Evolutionary conservation across 192 early-diverging fungal genomes (phyloP).

Genomic region (Gigaspora rosea): DNA sequence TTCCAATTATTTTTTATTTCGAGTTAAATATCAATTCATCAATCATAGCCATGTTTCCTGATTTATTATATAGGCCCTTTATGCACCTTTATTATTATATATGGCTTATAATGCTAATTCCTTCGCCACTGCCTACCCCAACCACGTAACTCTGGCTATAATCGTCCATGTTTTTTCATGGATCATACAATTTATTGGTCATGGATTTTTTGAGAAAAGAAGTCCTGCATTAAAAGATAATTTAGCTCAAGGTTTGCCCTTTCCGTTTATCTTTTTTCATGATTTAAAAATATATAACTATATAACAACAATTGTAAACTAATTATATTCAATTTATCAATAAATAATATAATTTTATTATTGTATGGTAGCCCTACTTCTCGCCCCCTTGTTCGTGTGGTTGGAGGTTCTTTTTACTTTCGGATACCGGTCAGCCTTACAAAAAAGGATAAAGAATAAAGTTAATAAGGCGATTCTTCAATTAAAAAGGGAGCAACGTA

Average conservation of each 20-base stretch:
- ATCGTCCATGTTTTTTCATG: constrained; percentile 72
- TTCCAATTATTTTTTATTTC: constrained; percentile 4
- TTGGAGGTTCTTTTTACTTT: constrained; percentile 79
- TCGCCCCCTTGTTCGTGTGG: constrained; percentile 95
- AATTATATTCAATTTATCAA: too few relatives aligned
- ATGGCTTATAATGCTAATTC: constrained; percentile 66
- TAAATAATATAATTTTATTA: too few relatives aligned
- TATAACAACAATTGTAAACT: too few relatives aligned
- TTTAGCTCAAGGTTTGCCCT: constrained; percentile 66
- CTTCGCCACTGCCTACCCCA: constrained; percentile 50
- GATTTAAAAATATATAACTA: too few relatives aligned
- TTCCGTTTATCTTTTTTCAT: neutral
- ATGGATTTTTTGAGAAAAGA: constrained; percentile 83
- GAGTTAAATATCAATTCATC: neutral
- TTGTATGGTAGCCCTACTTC: constrained; percentile 67
- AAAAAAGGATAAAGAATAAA: constrained; percentile 59
- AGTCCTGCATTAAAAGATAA: constrained; percentile 88
- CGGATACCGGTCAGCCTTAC: constrained; percentile 76
- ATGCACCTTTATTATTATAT: constrained; percentile 62
- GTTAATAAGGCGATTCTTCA: constrained; percentile 58
- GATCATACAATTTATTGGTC: constrained; percentile 90
- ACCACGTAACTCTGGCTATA: constrained; percentile 57
- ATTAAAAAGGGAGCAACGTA: constrained; percentile 33
- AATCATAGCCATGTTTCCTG: neutral
- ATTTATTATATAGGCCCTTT: constrained; percentile 44